Percentiles rank a stretch among this genome's conserved stretches.
phyloP scores from a whole-genome alignment of 257 asterid species.

The Jaltomata sinuosa region DNA sequence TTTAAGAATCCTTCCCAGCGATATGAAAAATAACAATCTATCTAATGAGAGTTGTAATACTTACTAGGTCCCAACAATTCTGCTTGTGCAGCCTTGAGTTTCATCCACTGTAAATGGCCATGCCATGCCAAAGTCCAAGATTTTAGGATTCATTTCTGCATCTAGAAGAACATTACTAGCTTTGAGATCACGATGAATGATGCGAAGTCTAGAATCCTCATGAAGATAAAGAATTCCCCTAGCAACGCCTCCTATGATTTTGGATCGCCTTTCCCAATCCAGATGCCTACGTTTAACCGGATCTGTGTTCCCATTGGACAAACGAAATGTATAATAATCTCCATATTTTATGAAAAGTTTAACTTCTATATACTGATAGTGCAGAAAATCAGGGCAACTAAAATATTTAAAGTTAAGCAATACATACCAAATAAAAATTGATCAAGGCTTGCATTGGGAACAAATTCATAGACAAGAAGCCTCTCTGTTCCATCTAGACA shows the following conservation, averaged over 20 bases:
- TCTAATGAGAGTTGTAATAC: not conserved
- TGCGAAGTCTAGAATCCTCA: conserved; percentile 13
- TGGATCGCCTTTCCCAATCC: conserved; percentile 4
- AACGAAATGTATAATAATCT: too few species aligned
- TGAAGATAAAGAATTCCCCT: conserved; percentile 15
- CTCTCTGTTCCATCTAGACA: conserved; percentile 13
- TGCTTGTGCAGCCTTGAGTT: not conserved
- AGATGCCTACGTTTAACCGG: not conserved
- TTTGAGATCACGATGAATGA: conserved; percentile 33
- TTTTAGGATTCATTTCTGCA: conserved; percentile 26
- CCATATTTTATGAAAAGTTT: too few species aligned
- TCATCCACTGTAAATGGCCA: not conserved
- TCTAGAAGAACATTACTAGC: conserved; percentile 28
- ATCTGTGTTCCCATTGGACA: too few species aligned
- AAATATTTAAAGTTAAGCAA: too few species aligned
- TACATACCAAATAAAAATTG: conserved; percentile 13
- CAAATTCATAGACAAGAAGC: conserved; percentile 15
- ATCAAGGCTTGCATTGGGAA: conserved; percentile 19
- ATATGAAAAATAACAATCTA: not conserved
- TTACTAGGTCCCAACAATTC: not conserved
- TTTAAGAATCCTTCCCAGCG: not conserved
- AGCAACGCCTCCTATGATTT: conserved; percentile 13
- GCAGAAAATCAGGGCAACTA: too few species aligned
- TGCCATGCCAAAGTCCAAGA: conserved; percentile 29
- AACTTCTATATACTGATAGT: too few species aligned